Base-by-base conservation (phyloP, 2,329 filamentous ascomycete species). In the Coniochaeta prunicola region DNA sequence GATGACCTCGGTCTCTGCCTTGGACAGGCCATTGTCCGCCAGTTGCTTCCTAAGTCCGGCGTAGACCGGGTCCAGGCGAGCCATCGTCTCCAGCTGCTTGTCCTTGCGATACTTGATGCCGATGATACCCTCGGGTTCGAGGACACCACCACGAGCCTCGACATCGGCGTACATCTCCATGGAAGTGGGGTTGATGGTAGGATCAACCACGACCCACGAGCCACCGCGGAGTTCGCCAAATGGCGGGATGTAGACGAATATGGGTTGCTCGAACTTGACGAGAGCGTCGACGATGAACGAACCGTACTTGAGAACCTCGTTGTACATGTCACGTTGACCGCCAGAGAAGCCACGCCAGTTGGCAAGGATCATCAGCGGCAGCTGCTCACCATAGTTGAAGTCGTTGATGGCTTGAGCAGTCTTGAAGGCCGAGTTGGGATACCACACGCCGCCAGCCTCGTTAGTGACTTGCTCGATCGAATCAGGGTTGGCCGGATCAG, bases 321-420 rank as follows among this genome's bases (percentile, higher is more conserved):
- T 97, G 86, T 96, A 99, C 94, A 99, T 99, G 77, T 99, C 94
- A 67, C 93, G 91, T 79, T 99, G 94, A 64, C 94, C 94, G 80
- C 94, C 94, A 66, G 94, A 99, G 91, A 99, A 99, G 81, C 94
- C 94, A 86, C 94, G 89, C 94, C 94, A 99, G 84, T 99, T 99
- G 77, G 94, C 94, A 64, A 99, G 86, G 72, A 99, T 99, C 92
- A 99, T 97, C 65, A 99, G 80, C 59, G 94, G 94, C 70, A 99
- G 83, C 80, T 99, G 94, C 79, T 99, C 94, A 73, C 94, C 94
- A 65, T 96, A 86, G 85, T 99, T 99, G 85, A 99, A 99, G 80
- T 99, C 94, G 69, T 89, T 92, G 79, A 99, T 96, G 59, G 94
- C 94, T 77, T 99, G 94, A 3, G 94, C 94, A 62, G 94, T 99